Evolutionary conservation across 768 basidiomycete species (phyloP).

Genomic region (Termitomyces bulborhizus): DNA sequence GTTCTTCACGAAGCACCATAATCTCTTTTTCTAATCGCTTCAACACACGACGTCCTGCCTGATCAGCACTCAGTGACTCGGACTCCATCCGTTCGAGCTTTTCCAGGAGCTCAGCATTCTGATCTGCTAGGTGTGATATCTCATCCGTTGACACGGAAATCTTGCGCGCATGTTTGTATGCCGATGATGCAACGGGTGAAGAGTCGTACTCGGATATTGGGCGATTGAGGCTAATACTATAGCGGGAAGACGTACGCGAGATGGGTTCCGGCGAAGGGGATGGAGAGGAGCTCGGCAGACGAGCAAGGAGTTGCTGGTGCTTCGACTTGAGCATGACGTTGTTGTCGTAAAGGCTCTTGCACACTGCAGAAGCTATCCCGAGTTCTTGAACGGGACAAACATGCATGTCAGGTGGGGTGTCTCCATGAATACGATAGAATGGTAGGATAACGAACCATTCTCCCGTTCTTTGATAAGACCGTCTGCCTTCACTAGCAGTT

Average conservation of each 20-base stretch:
- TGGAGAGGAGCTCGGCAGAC: conserved; percentile 40
- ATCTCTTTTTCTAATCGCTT: conserved; percentile 79
- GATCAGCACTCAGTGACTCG: conserved; percentile 62
- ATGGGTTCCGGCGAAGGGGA: conserved; percentile 31
- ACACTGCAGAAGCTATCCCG: conserved; percentile 57
- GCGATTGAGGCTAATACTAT: conserved; percentile 21
- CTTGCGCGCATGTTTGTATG: conserved; percentile 32
- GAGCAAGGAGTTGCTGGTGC: conserved; percentile 65
- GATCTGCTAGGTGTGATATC: conserved; percentile 67
- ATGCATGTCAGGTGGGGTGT: conserved; percentile 5
- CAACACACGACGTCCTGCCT: conserved; percentile 60
- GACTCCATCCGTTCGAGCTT: conserved; percentile 73
- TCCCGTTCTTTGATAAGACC: conserved; percentile 72
- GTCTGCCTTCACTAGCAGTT: conserved; percentile 66
- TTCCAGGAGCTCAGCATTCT: conserved; percentile 73
- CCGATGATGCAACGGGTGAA: conserved; percentile 12
- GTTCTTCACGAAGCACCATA: conserved; percentile 60
- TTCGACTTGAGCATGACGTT: conserved; percentile 64
- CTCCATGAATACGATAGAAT: neutral
- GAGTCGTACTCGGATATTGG: conserved; percentile 16
- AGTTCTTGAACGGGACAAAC: conserved; percentile 42
- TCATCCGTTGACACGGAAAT: conserved; percentile 66
- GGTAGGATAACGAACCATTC: conserved; percentile 44
- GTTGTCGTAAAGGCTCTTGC: conserved; percentile 64
- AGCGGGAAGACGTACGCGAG: conserved; percentile 19